Conservation (phyloP, 23 red algal species). For the Pyropia yezoensis region DNA sequence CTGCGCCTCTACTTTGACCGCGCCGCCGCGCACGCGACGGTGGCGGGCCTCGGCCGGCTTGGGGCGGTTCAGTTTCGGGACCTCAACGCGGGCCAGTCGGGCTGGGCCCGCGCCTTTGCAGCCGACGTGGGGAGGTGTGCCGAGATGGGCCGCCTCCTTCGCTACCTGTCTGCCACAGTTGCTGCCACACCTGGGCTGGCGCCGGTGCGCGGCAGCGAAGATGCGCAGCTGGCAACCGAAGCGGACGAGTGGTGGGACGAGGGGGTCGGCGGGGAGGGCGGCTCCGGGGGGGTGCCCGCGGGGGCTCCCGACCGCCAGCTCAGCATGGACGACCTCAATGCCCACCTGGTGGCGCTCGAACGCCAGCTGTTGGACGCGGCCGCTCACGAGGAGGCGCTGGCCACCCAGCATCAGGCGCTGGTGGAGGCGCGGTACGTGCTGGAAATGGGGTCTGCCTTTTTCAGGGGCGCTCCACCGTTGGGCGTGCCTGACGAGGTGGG, state of each 20-base stretch:
- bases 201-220: slow-evolving; percentile 7
- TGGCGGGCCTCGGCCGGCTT: slow-evolving; percentile 78
- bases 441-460: slow-evolving; percentile 63
- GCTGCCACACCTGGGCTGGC: background rate
- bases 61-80: slow-evolving; percentile 81
- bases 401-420: slow-evolving; percentile 36
- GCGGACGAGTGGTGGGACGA: slow-evolving; percentile 21
- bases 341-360: slow-evolving; percentile 51
- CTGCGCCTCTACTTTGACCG: slow-evolving; percentile 92
- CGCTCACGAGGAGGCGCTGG: slow-evolving; percentile 58
- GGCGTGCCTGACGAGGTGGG: background rate
- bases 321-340: slow-evolving; percentile 69
- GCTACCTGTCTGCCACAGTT: slow-evolving; percentile 65
- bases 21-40: slow-evolving; percentile 69
- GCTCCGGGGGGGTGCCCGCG: too few relatives aligned
- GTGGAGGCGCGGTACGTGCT: slow-evolving; percentile 73
- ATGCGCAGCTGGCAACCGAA: slow-evolving; percentile 12
- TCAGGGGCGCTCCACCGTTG: slow-evolving; percentile 14
- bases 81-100: slow-evolving; percentile 66
- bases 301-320: background rate
- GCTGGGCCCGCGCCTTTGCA: slow-evolving; percentile 82
- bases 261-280: background rate
- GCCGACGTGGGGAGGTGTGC: slow-evolving; percentile 66
- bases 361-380: slow-evolving; percentile 67
- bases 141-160: slow-evolving; percentile 89